phyloP scores from a whole-genome alignment of 2,329 filamentous ascomycete genomes.

The Apiospora koreana region DNA sequence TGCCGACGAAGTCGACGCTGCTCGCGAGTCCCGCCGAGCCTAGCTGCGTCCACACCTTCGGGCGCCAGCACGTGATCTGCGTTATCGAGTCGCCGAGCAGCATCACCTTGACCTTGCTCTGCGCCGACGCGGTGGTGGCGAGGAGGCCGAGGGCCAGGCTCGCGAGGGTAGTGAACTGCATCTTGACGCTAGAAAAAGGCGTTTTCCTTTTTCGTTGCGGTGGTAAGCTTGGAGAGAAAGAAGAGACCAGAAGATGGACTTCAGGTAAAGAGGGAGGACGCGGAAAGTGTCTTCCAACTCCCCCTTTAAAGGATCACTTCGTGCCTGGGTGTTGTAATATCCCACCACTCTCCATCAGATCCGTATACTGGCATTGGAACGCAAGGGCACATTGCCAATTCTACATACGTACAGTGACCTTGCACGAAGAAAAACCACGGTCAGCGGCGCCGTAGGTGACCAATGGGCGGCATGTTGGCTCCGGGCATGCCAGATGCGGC shows the following conservation, averaged over 20 bases:
- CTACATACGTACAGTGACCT: neutral
- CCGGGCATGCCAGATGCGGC: neutral
- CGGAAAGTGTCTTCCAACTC: neutral
- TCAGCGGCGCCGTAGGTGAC: neutral
- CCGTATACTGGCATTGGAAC: neutral
- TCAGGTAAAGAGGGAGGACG: neutral
- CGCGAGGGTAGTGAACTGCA: neutral
- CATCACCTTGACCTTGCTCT: conserved; percentile 29
- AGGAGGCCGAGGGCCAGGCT: neutral
- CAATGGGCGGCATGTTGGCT: neutral
- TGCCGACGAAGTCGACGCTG: conserved; percentile 43
- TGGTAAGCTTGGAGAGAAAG: neutral
- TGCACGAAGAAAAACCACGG: neutral
- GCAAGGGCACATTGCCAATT: neutral
- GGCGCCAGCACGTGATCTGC: conserved; percentile 47
- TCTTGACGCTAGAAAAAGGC: neutral
- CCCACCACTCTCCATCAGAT: neutral
- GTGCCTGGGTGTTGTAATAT: neutral
- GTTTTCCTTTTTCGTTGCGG: neutral
- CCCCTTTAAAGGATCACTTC: neutral
- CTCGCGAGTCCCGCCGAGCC: conserved; percentile 33
- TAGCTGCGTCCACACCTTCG: conserved; percentile 42
- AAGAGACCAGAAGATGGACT: too few species aligned
- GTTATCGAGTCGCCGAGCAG: conserved; percentile 47
- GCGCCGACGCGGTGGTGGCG: neutral